Evolutionary conservation across 148 eudicot species (phyloP).

Genomic region (Rhododendron griersonianum): DNA sequence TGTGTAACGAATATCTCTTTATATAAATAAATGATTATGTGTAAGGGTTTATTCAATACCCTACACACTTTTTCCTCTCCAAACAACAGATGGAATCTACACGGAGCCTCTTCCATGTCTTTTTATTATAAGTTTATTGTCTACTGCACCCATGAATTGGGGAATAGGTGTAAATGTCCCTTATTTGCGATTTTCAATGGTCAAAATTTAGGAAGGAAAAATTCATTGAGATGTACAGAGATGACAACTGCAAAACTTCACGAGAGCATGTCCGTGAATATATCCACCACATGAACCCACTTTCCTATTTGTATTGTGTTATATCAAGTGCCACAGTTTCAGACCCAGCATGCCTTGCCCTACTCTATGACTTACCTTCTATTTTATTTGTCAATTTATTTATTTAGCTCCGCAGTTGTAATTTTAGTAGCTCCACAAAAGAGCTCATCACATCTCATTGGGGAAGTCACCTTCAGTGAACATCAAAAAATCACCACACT

Average conservation of each 20-base stretch:
- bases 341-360: not conserved
- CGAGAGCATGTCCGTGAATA: not conserved
- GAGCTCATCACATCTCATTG: not conserved
- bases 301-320: not conserved
- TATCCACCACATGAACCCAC: not conserved
- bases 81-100: not conserved
- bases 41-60: too few species aligned
- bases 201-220: not conserved
- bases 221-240: not conserved
- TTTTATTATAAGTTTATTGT: not conserved
- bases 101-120: not conserved
- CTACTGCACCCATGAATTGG: not conserved
- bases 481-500: not conserved
- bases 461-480: constrained; percentile 2
- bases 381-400: not conserved
- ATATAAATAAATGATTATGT: too few species aligned
- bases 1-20: too few species aligned
- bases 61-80: too few species aligned
- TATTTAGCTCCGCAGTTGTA: not conserved
- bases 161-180: not conserved
- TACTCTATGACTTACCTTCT: not conserved
- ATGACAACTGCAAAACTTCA: not conserved
- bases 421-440: not conserved
- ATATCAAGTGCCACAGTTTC: not conserved
- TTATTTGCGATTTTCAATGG: not conserved